phyloP scores from a whole-genome alignment of 805 yeast species.

The Monosporozyma servazzii region DNA sequence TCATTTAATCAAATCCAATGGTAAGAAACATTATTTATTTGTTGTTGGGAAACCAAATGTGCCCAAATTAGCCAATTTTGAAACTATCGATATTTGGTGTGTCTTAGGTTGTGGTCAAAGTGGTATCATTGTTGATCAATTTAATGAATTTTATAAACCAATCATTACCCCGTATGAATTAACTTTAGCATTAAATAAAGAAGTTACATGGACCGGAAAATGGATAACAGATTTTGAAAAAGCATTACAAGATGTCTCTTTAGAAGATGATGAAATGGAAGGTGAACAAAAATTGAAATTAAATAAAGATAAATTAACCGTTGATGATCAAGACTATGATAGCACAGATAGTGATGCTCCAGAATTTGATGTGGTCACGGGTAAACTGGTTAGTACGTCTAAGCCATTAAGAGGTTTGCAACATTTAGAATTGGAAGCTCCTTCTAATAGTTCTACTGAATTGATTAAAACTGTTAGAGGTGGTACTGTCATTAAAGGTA shows the following conservation, averaged over 20 bases:
- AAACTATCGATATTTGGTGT: slow-evolving; percentile 90
- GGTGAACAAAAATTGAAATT: slow-evolving; percentile 6
- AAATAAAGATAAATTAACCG: slow-evolving; percentile 5
- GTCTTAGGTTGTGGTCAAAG: slow-evolving; percentile 90
- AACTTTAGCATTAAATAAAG: slow-evolving; percentile 65
- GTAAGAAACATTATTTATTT: slow-evolving; percentile 85
- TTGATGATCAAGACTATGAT: slow-evolving; percentile 2
- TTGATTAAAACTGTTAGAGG: slow-evolving; percentile 50
- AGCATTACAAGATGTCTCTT: slow-evolving; percentile 31
- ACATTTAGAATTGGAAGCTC: slow-evolving; percentile 54
- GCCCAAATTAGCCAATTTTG: slow-evolving; percentile 93
- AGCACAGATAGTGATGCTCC: slow-evolving; percentile 42
- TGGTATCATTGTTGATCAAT: slow-evolving; percentile 76
- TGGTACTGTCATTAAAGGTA: slow-evolving; percentile 56
- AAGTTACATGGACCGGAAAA: slow-evolving; percentile 82
- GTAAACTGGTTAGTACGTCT: slow-evolving; percentile 56
- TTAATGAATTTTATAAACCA: slow-evolving; percentile 78
- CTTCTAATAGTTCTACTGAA: slow-evolving; percentile 24
- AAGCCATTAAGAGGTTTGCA: slow-evolving; percentile 63
- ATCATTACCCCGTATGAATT: slow-evolving; percentile 91
- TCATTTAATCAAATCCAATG: slow-evolving; percentile 56
- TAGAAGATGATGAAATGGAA: slow-evolving; percentile 22
- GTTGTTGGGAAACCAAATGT: slow-evolving; percentile 98
- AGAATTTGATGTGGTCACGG: slow-evolving; percentile 82
- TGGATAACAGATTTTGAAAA: slow-evolving; percentile 81